Evolutionary conservation across 163 green algal genomes (phyloP).

Genomic region (Scenedesmus sp.): DNA sequence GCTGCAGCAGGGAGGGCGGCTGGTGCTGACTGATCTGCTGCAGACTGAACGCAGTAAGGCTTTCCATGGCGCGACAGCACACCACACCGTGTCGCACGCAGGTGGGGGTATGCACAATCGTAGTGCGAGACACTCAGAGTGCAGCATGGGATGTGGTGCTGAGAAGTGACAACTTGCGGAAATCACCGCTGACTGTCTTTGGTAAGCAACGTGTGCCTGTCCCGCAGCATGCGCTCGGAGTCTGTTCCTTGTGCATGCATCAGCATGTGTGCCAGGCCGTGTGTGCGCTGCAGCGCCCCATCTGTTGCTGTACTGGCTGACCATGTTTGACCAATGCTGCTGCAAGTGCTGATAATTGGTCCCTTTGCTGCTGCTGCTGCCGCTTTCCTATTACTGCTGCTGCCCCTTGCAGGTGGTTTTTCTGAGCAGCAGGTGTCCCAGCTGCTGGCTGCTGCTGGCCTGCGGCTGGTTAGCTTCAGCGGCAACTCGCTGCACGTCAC

Average conservation of each 20-base stretch:
- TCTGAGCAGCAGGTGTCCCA: background rate
- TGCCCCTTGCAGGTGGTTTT: conserved; percentile 12
- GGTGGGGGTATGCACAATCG: background rate
- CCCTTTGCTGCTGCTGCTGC: background rate
- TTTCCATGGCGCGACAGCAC: background rate
- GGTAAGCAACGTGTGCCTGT: no score
- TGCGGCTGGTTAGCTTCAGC: background rate
- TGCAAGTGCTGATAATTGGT: no score
- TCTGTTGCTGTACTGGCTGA: no score
- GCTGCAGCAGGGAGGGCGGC: conserved; percentile 10
- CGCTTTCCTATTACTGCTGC: background rate
- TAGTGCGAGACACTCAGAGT: no score
- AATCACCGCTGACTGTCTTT: no score
- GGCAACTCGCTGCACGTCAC: background rate
- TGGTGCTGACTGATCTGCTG: conserved; percentile 25
- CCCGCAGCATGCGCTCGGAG: no score
- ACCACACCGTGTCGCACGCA: conserved; percentile 16
- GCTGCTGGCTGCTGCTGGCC: background rate
- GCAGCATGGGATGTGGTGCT: no score
- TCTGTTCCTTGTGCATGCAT: no score
- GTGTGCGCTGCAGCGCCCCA: no score
- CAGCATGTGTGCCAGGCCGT: no score
- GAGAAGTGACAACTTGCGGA: no score
- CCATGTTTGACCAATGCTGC: no score
- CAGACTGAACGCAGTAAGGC: background rate